Base-by-base conservation (phyloP, 2,329 filamentous ascomycete genomes). In the Ophiocordyceps camponoti-rufipedis region DNA sequence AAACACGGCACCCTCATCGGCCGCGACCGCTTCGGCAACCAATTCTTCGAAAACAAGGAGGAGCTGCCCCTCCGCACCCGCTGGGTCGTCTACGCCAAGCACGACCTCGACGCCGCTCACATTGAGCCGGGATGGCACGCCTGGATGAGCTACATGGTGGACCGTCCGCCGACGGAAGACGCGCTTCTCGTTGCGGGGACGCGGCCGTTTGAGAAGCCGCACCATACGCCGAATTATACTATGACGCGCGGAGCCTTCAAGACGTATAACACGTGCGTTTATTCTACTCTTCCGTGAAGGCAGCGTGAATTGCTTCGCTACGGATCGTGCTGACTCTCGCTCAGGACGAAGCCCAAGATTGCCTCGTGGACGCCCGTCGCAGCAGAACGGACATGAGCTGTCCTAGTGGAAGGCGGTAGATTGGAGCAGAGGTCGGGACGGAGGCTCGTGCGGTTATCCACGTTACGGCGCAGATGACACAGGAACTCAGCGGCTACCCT, bases 51-150 rank as follows among this genome's bases (percentile, higher is more conserved):
- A 74, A 95, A 98, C 71, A 66, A 78, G 58, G 87, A 96, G 62
- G 91, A 98, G 65, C 74, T 98, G 48, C 91, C 91, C 48, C 87
- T 95, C 57, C 83, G 89, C 58, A 95, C 87, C 55, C 79, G 88
- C 72, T 98, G 93, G 91, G 85, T 98, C 52, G 88, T 96, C 66
- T 98, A 93, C 73, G 89, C 86, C 69, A 74, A 84, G 64, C 72
- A 85, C 56, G 86, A 96, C 64, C 84, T 73, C 60, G 84, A 91
- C 56, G 71, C 84, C 50, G 76, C 77, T 48, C 85, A 95, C 46
- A 84, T 95, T 56, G 89, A 96, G 66, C 88, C 89, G 44, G 85
- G 89, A 64, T 98, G 91, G 91, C 91, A 96, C 68, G 86, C 85
- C 29, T 98, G 91, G 91, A 87, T 98, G 55, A 86, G 86, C 53